Percentiles rank a stretch among this genome's conserved stretches.
Evolutionary conservation across 495 filamentous ascomycete species (phyloP).

Genomic region (Oleoguttula mirabilis): DNA sequence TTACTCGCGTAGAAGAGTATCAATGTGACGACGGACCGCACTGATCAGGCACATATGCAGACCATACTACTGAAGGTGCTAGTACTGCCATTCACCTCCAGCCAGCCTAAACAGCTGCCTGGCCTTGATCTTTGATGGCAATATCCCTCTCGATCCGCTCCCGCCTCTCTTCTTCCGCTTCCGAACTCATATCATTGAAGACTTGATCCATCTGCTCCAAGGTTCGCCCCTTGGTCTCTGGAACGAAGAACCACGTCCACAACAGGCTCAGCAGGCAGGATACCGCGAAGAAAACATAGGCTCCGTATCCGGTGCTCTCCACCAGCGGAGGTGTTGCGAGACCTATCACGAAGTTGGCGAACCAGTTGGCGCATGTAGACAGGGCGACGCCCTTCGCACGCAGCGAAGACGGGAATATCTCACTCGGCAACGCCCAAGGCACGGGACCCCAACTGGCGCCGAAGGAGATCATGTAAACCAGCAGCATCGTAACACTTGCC

Average conservation of each 20-base stretch:
- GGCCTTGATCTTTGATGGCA: too few species aligned
- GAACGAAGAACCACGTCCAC: constrained; percentile 44
- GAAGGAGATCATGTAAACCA: constrained; percentile 16
- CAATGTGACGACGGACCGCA: too few species aligned
- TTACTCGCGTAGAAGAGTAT: too few species aligned
- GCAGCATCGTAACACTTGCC: constrained; percentile 22
- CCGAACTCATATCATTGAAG: constrained; percentile 19
- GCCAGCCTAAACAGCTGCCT: too few species aligned
- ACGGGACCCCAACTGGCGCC: constrained; percentile 24
- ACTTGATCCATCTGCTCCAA: constrained; percentile 31
- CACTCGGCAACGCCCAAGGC: constrained; percentile 20
- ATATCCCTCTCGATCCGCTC: constrained; percentile 8
- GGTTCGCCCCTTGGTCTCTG: constrained; percentile 32
- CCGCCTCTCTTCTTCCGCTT: constrained; percentile 8
- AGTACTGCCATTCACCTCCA: too few species aligned
- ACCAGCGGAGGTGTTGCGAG: constrained; percentile 44
- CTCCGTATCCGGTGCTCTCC: constrained; percentile 42
- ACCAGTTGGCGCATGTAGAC: constrained; percentile 24
- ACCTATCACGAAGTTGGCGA: constrained; percentile 11
- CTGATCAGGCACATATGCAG: too few species aligned
- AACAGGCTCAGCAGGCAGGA: constrained; percentile 44
- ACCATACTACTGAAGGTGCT: too few species aligned
- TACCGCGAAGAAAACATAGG: constrained; percentile 45
- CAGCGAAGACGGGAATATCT: constrained; percentile 20
- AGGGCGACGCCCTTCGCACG: constrained; percentile 36